Conservation (phyloP, 805 yeast genomes). For the Ogataea naganishii region DNA sequence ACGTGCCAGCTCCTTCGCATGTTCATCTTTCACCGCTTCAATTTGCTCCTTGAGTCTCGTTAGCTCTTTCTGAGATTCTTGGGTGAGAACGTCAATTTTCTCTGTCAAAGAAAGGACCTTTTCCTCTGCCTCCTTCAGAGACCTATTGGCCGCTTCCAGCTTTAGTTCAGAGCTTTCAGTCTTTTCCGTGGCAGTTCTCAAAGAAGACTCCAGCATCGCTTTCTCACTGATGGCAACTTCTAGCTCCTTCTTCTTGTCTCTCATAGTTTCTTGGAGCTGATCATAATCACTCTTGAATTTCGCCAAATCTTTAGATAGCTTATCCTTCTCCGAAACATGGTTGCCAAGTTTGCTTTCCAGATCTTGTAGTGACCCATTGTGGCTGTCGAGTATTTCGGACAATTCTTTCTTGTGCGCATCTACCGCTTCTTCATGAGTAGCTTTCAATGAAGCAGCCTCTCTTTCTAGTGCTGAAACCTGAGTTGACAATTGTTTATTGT, state of each 20-base stretch:
- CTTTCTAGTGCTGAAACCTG: conserved; percentile 14
- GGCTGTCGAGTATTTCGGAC: too few species aligned
- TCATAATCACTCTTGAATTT: background rate
- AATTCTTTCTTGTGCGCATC: too few species aligned
- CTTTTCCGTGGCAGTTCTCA: background rate
- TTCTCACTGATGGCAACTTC: background rate
- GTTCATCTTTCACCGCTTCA: background rate
- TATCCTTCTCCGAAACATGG: conserved; percentile 3
- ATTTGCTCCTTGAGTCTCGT: background rate
- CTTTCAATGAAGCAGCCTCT: conserved; percentile 22
- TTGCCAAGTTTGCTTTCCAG: conserved; percentile 29
- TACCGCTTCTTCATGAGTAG: conserved; percentile 25
- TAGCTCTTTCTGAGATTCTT: background rate
- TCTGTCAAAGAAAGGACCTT: background rate
- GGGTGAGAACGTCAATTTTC: background rate
- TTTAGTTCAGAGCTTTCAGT: background rate
- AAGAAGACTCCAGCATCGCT: background rate
- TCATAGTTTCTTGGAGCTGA: background rate
- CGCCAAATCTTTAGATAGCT: conserved; percentile 2
- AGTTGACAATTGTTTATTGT: conserved; percentile 5
- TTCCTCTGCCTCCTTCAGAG: background rate
- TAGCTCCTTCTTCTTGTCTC: background rate
- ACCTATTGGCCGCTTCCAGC: background rate
- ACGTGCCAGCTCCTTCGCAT: background rate
- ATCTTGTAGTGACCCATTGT: too few species aligned